Evolutionary conservation across 805 yeast genomes (phyloP).

Genomic region (Clavispora phyllophila): DNA sequence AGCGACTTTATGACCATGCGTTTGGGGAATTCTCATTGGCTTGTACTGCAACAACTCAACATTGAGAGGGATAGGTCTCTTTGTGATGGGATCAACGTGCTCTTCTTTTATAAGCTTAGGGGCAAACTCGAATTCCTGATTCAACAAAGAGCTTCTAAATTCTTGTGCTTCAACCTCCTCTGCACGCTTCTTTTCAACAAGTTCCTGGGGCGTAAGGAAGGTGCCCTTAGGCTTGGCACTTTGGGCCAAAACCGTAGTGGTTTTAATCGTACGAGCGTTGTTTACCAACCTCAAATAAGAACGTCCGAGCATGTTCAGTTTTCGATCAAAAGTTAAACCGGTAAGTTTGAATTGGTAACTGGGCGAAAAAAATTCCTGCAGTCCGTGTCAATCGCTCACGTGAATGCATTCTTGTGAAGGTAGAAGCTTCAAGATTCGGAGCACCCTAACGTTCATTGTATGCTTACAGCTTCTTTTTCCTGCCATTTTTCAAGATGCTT

Average conservation of each 20-base stretch:
- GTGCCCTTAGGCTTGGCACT: conserved; percentile 2
- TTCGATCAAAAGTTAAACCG: neutral
- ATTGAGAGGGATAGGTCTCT: conserved; percentile 71
- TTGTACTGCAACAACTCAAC: conserved; percentile 78
- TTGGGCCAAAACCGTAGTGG: neutral
- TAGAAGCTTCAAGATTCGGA: neutral
- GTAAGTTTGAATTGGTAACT: neutral
- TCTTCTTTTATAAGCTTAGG: conserved; percentile 27
- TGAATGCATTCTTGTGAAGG: neutral
- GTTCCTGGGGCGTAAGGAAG: conserved; percentile 29
- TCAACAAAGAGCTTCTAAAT: conserved; percentile 24
- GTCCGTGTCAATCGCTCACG: neutral
- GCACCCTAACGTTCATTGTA: too few species aligned
- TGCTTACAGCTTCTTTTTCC: too few species aligned
- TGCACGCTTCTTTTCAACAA: conserved; percentile 21
- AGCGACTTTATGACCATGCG: conserved; percentile 75
- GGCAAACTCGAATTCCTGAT: conserved; percentile 22
- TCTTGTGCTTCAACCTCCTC: conserved; percentile 22
- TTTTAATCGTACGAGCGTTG: neutral
- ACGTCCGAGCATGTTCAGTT: conserved; percentile 1
- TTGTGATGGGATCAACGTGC: conserved; percentile 16
- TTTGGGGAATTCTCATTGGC: conserved; percentile 64
- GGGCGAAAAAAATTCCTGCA: conserved; percentile 2
- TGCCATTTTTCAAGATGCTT: too few species aligned
- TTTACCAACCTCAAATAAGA: neutral